Base-by-base conservation (phyloP, 257 asterid species). In the Solanum virginianum region DNA sequence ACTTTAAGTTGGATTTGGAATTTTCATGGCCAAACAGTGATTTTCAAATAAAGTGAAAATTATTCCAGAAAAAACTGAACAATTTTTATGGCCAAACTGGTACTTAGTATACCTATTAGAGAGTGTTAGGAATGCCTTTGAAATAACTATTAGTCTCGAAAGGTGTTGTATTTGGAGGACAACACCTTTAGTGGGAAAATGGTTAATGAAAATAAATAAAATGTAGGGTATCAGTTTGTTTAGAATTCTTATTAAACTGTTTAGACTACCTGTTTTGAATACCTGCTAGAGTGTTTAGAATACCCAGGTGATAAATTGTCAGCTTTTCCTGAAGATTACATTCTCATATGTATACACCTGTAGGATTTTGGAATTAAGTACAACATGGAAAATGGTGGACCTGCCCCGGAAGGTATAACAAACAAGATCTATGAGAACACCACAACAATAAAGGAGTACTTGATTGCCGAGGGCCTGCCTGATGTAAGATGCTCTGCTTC, bases 321-420 rank as follows among this genome's bases (percentile, higher is more conserved):
- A 51, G 26, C 26, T 51, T 20, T 77, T 77, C 82, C 60, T 49
- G 60, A 26, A 51, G 82, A 49, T 26, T 77, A 77, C 24, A 77
- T 51, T 77, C 82, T 77, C 47, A 77, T 26, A 51, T 51, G 63
- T 26, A 51, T 77, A 62, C 41, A 49, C 85, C 53, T 54, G 54
- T 91, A 96, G 99, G 99, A 96, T 85, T 96, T 96, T 88, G 99
- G 99, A 88, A 95, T 96, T 86, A 96, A 96, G 88, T 96, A 96
- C 94, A 96, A 95, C 93, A 96, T 96, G 99, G 99, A 93, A 90
- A 96, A 96, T 90, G 99, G 99, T 85, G 99, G 99, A 83, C 99
- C 99, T 86, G 99, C 99, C 80, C 98, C 97, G 7, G 99, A 96
- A 91, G 97, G 95, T 85, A 91, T 95, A 87, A 96, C 99, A 2